A percentile compares a stretch with the other conserved stretches of the same genome.
phyloP scores from a whole-genome alignment of 495 filamentous ascomycete species.

The Daldinia grandis region DNA sequence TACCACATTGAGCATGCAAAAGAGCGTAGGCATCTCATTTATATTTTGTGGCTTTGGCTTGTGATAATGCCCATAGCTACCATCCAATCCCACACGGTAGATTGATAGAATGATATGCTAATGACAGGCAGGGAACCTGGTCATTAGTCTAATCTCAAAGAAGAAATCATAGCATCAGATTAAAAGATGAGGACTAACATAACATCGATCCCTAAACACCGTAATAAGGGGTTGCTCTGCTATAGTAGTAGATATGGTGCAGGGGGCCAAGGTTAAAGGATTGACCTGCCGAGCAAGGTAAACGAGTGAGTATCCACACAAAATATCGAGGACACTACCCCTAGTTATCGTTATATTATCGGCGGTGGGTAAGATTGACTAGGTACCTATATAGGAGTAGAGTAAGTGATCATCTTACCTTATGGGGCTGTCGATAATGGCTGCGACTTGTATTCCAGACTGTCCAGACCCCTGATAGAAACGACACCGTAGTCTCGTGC shows the following conservation, averaged over 20 bases:
- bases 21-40: not conserved
- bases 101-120: not conserved
- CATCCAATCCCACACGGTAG: not conserved
- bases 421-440: not conserved
- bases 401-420: not conserved
- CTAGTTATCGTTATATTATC: not conserved
- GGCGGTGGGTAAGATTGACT: not conserved
- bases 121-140: not conserved
- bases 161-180: not conserved
- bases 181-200: not conserved
- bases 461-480: not conserved
- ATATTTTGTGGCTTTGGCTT: not conserved
- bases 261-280: conserved; percentile 18
- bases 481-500: not conserved
- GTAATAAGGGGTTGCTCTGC: not conserved
- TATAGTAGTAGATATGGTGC: not conserved
- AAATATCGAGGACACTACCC: not conserved
- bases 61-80: not conserved
- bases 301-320: conserved; percentile 9
- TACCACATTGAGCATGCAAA: not conserved
- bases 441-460: not conserved
- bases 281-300: conserved; percentile 23
- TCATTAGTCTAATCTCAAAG: not conserved
- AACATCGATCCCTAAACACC: not conserved
- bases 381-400: too few species aligned